A percentile compares a stretch with the other conserved stretches of the same genome.
These are phyloP conservation scores for Scedosporium apiospermum DNA, from an alignment of 2,329 filamentous ascomycete genomes.

Conservation along the genomic window DNA sequence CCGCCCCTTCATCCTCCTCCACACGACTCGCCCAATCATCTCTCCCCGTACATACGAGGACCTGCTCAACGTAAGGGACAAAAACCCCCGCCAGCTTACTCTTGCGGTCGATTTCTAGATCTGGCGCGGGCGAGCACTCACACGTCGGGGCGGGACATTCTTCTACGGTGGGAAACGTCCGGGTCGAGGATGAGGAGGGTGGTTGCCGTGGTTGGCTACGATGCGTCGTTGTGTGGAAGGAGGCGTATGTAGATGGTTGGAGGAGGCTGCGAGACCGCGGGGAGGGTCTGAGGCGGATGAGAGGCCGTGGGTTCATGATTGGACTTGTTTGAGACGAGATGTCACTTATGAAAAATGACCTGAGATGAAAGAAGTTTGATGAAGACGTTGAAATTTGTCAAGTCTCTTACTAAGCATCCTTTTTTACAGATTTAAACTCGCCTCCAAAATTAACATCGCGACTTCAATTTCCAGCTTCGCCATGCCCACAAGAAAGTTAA, in stretches of 20 bases:
- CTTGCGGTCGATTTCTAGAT: constrained; percentile 65
- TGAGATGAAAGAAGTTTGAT: no score
- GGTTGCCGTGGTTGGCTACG: not conserved
- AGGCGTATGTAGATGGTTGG: not conserved
- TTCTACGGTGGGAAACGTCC: constrained; percentile 26
- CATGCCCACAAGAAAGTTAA: no score
- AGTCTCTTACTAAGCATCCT: no score
- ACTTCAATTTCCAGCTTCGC: no score
- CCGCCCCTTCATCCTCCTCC: constrained; percentile 64
- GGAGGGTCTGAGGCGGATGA: not conserved
- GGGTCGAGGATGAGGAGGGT: not conserved
- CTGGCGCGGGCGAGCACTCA: constrained; percentile 59
- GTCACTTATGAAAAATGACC: no score
- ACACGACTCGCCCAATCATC: constrained; percentile 76
- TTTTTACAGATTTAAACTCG: no score
- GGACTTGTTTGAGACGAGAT: not conserved
- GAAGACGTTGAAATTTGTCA: no score
- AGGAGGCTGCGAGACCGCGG: not conserved
- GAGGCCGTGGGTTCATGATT: not conserved
- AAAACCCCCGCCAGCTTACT: constrained; percentile 67
- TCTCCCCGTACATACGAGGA: constrained; percentile 73
- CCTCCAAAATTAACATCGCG: no score
- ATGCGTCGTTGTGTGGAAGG: not conserved
- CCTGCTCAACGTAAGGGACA: constrained; percentile 68
- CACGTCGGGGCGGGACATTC: constrained; percentile 71